phyloP scores from a whole-genome alignment of 495 filamentous ascomycete species.

The Aspergillus indologenus region DNA sequence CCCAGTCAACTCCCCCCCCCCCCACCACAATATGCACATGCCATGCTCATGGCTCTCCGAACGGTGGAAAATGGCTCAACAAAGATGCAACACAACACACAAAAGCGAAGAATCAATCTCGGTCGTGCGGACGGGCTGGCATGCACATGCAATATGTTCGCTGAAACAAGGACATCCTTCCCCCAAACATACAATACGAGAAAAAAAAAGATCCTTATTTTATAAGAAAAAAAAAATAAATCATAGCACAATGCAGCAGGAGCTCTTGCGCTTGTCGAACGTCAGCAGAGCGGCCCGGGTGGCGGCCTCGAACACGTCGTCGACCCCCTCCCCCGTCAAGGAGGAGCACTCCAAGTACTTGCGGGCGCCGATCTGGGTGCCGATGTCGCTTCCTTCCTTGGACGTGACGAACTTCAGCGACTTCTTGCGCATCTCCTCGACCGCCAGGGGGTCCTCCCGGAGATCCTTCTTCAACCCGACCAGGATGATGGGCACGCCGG shows the following conservation, averaged over 20 bases:
- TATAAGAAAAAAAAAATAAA: slow-evolving; percentile 9
- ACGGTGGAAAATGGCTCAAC: slow-evolving; percentile 15
- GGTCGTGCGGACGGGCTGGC: slow-evolving; percentile 10
- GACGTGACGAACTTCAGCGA: slow-evolving; percentile 79
- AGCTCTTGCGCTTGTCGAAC: slow-evolving; percentile 81
- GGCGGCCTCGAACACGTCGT: slow-evolving; percentile 98
- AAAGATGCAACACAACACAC: slow-evolving; percentile 15
- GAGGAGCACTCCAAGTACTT: slow-evolving; percentile 98
- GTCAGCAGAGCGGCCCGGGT: slow-evolving; percentile 91
- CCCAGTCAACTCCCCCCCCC: not conserved
- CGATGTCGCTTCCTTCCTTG: slow-evolving; percentile 75
- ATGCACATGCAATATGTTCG: slow-evolving; percentile 7
- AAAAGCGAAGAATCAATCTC: slow-evolving; percentile 19
- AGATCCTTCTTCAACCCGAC: slow-evolving; percentile 98
- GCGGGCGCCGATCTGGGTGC: slow-evolving; percentile 80
- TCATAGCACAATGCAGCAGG: slow-evolving; percentile 92
- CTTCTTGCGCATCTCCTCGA: slow-evolving; percentile 97
- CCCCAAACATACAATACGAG: slow-evolving; percentile 17
- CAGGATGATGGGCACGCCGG: slow-evolving; percentile 89
- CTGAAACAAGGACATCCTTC: slow-evolving; percentile 1
- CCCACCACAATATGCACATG: not conserved
- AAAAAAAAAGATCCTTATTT: slow-evolving; percentile 7
- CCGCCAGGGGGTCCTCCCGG: slow-evolving; percentile 85
- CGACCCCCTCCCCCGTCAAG: slow-evolving; percentile 94
- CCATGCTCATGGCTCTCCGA: not conserved